Evolutionary conservation across 2,329 filamentous ascomycete species (phyloP), one percentile per base, ranked within the genome.

Genomic region (Coniochaeta sp.): DNA sequence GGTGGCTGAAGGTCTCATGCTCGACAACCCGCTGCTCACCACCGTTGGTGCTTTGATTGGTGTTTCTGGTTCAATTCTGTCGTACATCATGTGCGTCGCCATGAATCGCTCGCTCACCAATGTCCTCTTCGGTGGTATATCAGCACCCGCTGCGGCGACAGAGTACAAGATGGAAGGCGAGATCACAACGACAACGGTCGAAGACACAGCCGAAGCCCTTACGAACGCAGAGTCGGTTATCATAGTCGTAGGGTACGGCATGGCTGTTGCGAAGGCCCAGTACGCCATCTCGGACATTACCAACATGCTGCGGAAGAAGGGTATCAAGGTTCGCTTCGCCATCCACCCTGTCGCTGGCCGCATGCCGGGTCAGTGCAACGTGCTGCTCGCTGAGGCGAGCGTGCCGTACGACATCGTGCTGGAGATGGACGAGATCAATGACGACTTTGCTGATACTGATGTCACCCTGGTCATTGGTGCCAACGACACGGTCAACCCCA

Each of bases 371-470:
- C 92, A 96, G 74, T 96, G 91, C 76, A 96, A 96, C 69, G 91
- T 96, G 4, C 79, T 96, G 2, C 84, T 96, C 16, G 92, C 92
- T 0, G 92, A 96, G 73, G 92, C 92, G 1, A 88, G 84, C 36
- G 92, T 96, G 33, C 91, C 91, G 2, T 96, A 96, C 68, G 92
- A 96, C 67, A 93, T 96, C 60, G 91, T 96, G 31, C 81, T 96
- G 54, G 91, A 96, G 75, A 96, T 96, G 91, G 92, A 96, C 67
- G 92, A 96, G 77, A 96, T 96, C 76, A 96, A 96, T 72, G 91
- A 96, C 64, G 91, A 96, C 68, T 96, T 96, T 72, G 74, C 81
- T 7, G 89, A 95, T 31, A 96, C 92, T 0, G 92, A 96, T 68
- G 79, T 96, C 11, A 92, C 90, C 0, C 83, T 96, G 3, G 91